phyloP scores from a whole-genome alignment of 192 early-diverging fungal species.

The Cetraspora pellucida region DNA sequence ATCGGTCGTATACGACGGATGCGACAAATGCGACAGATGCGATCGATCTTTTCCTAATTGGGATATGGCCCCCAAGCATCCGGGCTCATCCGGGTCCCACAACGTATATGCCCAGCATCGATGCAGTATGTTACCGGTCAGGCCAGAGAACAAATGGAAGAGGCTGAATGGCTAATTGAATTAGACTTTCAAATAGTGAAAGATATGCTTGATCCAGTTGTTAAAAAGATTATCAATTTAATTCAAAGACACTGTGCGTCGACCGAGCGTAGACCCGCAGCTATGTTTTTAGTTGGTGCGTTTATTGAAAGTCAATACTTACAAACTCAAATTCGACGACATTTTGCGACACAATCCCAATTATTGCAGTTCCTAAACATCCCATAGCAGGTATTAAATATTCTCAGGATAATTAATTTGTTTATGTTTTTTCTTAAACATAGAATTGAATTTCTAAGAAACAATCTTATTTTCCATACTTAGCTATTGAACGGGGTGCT shows the following conservation, averaged over 20 bases:
- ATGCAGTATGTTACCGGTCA: background rate
- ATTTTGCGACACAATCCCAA: constrained; percentile 37
- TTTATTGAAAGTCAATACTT: constrained; percentile 43
- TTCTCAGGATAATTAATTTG: too few species aligned
- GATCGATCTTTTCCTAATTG: too few species aligned
- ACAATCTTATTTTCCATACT: too few species aligned
- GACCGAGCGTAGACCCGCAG: constrained; percentile 28
- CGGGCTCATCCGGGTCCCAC: too few species aligned
- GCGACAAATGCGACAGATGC: too few species aligned
- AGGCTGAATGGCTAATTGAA: constrained; percentile 49
- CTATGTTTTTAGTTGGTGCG: constrained; percentile 47
- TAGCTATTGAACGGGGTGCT: constrained; percentile 56
- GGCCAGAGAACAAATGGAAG: constrained; percentile 39
- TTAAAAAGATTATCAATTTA: constrained; percentile 37
- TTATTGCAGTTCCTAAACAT: constrained; percentile 35
- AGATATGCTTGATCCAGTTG: constrained; percentile 40
- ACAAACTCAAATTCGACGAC: constrained; percentile 39
- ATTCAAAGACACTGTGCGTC: constrained; percentile 40
- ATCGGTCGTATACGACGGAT: too few species aligned
- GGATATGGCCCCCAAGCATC: too few species aligned
- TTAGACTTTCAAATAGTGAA: constrained; percentile 44
- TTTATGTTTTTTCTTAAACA: too few species aligned
- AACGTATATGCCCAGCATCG: background rate
- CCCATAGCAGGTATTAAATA: constrained; percentile 34
- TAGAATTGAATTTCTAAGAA: too few species aligned